These are phyloP conservation scores for Plasmodium billcollinsi DNA, from an alignment of 169 alveolate genomes.

Conservation along the genomic window DNA sequence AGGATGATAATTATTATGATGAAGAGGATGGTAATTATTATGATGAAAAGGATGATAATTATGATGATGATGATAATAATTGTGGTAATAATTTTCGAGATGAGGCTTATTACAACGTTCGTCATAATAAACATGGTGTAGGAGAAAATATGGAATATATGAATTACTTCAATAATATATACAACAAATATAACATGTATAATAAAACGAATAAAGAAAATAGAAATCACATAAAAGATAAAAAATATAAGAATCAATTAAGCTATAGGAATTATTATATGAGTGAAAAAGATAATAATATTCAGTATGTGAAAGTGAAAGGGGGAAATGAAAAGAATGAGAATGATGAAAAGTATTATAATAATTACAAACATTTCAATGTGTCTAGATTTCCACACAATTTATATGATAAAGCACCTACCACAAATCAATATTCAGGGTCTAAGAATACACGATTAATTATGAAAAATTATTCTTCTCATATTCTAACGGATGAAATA, in stretches of 20 bases:
- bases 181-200: slow-evolving; percentile 32
- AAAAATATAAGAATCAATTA: neutral
- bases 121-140: no score
- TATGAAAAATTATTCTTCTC: no score
- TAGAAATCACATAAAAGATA: neutral
- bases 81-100: no score
- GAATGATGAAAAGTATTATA: neutral
- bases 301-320: neutral
- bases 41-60: neutral
- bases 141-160: slow-evolving; percentile 4
- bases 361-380: neutral
- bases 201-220: neutral
- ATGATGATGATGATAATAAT: no score
- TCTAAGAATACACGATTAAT: no score
- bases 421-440: no score
- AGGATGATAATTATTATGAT: neutral
- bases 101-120: no score
- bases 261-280: neutral
- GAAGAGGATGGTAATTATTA: neutral
- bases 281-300: neutral
- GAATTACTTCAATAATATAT: slow-evolving; percentile 28
- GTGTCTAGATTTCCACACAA: no score
- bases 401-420: no score
- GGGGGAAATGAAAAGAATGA: neutral
- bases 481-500: no score